A percentile compares a stretch with the other conserved stretches of the same genome.
These are phyloP conservation scores for Vitellaria paradoxa DNA, from an alignment of 179 eudicot species.

Conservation along the genomic window DNA sequence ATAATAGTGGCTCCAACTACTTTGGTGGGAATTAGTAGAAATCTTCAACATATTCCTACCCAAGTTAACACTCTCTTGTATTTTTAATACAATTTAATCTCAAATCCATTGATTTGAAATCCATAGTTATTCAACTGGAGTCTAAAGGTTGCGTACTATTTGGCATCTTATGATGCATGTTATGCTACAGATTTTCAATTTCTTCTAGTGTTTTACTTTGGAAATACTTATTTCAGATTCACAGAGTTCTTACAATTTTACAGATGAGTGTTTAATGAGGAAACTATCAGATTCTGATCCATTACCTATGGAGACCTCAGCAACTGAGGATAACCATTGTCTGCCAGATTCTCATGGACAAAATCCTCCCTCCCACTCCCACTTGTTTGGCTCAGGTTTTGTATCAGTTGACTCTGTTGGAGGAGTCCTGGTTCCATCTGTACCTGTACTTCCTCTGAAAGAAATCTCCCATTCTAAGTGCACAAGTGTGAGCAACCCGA, in stretches of 20 bases:
- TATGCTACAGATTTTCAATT: conserved; percentile 1
- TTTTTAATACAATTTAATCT: no score
- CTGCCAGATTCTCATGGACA: conserved; percentile 15
- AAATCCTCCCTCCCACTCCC: conserved; percentile 25
- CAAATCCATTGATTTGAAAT: no score
- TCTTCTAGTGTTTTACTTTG: conserved; percentile 1
- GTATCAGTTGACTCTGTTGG: conserved; percentile 43
- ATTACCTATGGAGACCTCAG: conserved; percentile 16
- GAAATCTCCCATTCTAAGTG: conserved; percentile 18
- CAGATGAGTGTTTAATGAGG: conserved; percentile 12
- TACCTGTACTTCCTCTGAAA: conserved; percentile 28
- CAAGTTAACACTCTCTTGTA: no score
- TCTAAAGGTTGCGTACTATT: background rate
- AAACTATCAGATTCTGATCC: conserved; percentile 13
- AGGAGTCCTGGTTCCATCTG: conserved; percentile 36
- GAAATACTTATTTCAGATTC: conserved; percentile 9
- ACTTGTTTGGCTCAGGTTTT: conserved; percentile 42
- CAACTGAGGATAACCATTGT: conserved; percentile 17
- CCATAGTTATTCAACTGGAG: no score
- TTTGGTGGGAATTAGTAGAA: no score
- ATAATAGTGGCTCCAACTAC: no score
- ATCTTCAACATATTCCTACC: no score
- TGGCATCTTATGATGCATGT: background rate
- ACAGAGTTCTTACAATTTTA: conserved; percentile 16
- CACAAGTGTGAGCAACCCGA: conserved; percentile 4